Percentiles rank a stretch among this genome's conserved stretches.
phyloP scores from a whole-genome alignment of 2,329 filamentous ascomycete species.

The Fusarium proliferatum region DNA sequence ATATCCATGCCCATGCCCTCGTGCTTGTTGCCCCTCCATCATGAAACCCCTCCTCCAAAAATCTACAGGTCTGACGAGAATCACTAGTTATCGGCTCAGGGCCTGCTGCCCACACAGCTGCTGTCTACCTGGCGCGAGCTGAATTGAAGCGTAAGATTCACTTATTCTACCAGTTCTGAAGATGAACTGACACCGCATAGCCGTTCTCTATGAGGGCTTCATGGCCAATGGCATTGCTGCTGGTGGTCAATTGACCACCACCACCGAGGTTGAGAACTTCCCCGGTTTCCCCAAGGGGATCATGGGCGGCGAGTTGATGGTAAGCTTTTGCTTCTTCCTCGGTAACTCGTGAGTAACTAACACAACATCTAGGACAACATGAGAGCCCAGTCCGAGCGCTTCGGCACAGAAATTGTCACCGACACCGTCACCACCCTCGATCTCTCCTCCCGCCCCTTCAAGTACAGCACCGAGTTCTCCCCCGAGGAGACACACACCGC shows the following conservation, averaged over 20 bases:
- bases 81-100: constrained; percentile 84
- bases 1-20: not conserved
- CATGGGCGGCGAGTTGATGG: constrained; percentile 89
- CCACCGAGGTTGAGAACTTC: constrained; percentile 98
- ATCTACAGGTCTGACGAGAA: constrained; percentile 6
- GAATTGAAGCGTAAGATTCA: constrained; percentile 80
- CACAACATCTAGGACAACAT: constrained; percentile 75
- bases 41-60: constrained; percentile 6
- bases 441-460: constrained; percentile 85
- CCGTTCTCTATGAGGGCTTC: constrained; percentile 97
- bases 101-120: constrained; percentile 96
- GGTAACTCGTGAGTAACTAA: constrained; percentile 1
- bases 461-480: constrained; percentile 90
- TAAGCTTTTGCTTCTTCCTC: constrained; percentile 48
- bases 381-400: constrained; percentile 89
- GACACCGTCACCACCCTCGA: constrained; percentile 94
- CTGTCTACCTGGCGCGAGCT: constrained; percentile 93
- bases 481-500: constrained; percentile 88
- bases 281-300: constrained; percentile 93
- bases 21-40: constrained; percentile 20
- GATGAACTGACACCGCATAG: constrained; percentile 51
- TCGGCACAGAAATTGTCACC: constrained; percentile 91
- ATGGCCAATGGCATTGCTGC: constrained; percentile 96
- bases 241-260: constrained; percentile 96
- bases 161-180: not conserved